phyloP scores from a whole-genome alignment of 1,284 basidiomycete species.

The Blastosporella zonata region DNA sequence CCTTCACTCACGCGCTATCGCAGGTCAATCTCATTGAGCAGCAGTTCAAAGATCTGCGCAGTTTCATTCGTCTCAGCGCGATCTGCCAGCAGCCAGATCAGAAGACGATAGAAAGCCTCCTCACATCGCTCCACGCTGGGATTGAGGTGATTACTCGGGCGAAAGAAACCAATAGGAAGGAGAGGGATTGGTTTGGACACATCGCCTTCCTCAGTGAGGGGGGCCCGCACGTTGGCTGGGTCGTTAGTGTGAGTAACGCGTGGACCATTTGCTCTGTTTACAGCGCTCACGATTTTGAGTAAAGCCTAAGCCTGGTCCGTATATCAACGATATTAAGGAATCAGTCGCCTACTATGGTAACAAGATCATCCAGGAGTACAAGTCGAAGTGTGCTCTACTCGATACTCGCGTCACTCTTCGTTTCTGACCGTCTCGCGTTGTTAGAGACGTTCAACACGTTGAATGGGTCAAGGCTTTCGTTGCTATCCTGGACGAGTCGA shows the following conservation, averaged over 20 bases:
- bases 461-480: slow-evolving; percentile 86
- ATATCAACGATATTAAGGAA: slow-evolving; percentile 85
- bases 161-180: slow-evolving; percentile 82
- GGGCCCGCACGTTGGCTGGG: slow-evolving; percentile 88
- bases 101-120: slow-evolving; percentile 55
- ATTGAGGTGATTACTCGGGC: slow-evolving; percentile 76
- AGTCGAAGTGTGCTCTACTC: slow-evolving; percentile 69
- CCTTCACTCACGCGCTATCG: neutral
- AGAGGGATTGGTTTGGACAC: slow-evolving; percentile 82
- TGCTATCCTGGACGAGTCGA: slow-evolving; percentile 73
- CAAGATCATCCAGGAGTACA: slow-evolving; percentile 90
- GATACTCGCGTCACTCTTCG: neutral
- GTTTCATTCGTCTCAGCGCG: slow-evolving; percentile 67
- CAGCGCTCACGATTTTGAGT: slow-evolving; percentile 10
- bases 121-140: slow-evolving; percentile 72
- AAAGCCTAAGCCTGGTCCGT: slow-evolving; percentile 83
- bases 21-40: slow-evolving; percentile 72
- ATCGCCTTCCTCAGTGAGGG: slow-evolving; percentile 83
- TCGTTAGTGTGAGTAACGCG: slow-evolving; percentile 67
- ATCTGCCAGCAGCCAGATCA: slow-evolving; percentile 80
- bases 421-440: neutral
- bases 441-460: slow-evolving; percentile 82
- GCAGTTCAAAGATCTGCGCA: slow-evolving; percentile 69
- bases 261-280: neutral
- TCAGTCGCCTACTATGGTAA: slow-evolving; percentile 90